A percentile compares a stretch with the other conserved stretches of the same genome.
phyloP scores from a whole-genome alignment of 2,329 filamentous ascomycete genomes.

The Fusarium papillatum region DNA sequence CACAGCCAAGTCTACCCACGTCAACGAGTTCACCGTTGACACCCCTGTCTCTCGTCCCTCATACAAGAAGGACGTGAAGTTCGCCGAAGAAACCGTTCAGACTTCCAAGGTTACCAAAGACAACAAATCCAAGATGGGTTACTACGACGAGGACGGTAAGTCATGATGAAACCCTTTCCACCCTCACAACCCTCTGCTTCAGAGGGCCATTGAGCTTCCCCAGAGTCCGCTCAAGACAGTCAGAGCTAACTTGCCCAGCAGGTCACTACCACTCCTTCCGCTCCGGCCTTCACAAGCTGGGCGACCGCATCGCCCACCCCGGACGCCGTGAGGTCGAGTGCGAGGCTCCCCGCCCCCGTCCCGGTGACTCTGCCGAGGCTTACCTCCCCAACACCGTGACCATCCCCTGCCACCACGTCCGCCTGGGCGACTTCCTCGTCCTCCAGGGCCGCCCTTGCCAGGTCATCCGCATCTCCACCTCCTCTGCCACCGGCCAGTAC shows the following conservation, averaged over 20 bases:
- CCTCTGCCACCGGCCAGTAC: slow-evolving; percentile 98
- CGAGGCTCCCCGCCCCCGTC: slow-evolving; percentile 45
- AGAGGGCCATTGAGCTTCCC: background rate
- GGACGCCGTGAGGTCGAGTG: slow-evolving; percentile 63
- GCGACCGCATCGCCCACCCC: slow-evolving; percentile 66
- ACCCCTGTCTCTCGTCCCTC: slow-evolving; percentile 56
- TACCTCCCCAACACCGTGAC: slow-evolving; percentile 86
- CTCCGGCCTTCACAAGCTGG: slow-evolving; percentile 68
- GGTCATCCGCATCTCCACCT: slow-evolving; percentile 99
- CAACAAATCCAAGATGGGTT: slow-evolving; percentile 71
- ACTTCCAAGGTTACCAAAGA: slow-evolving; percentile 58
- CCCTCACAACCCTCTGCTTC: background rate
- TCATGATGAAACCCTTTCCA: background rate
- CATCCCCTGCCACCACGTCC: slow-evolving; percentile 99
- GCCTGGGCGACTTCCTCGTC: slow-evolving; percentile 98
- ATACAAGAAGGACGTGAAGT: slow-evolving; percentile 68
- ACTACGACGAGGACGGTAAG: slow-evolving; percentile 75
- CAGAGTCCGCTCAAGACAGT: background rate
- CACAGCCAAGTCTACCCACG: slow-evolving; percentile 34
- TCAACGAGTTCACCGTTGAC: slow-evolving; percentile 49
- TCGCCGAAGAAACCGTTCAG: slow-evolving; percentile 78
- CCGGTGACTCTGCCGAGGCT: slow-evolving; percentile 47
- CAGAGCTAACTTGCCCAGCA: slow-evolving; percentile 49
- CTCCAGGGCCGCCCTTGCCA: slow-evolving; percentile 99
- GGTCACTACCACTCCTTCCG: slow-evolving; percentile 73